Evolutionary conservation across 2,329 filamentous ascomycete species (phyloP), one percentile per base, ranked within the genome.

Genomic region (Graphium sp.): DNA sequence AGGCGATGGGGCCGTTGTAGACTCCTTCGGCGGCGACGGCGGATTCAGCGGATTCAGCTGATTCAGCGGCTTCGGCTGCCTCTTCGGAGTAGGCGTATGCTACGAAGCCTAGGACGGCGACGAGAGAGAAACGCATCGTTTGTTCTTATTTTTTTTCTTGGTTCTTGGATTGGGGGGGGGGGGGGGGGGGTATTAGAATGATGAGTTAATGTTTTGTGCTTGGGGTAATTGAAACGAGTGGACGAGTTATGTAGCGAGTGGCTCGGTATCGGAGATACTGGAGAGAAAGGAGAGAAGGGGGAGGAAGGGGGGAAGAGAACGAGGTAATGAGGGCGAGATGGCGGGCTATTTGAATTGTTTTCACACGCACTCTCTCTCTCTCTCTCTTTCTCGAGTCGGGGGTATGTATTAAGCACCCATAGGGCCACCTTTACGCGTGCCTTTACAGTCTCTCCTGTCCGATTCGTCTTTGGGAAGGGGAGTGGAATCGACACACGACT

Each of bases 191-290:
- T n/a, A n/a, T n/a, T n/a, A n/a, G n/a, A n/a, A n/a, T n/a, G n/a
- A n/a, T n/a, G n/a, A n/a, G n/a, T n/a, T n/a, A n/a, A n/a, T n/a
- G n/a, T n/a, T n/a, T n/a, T n/a, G n/a, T n/a, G n/a, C n/a, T n/a
- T n/a, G 12, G 17, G 16, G 12, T 13, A 21, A 11, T 11, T 19
- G 14, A 7, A 15, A 13, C 26, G 31, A 28, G 14, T 34, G 16
- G 33, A 27, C 31, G 29, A 38, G 30, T 29, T 29, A 39, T 28
- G 28, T 34, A 40, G 35, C 34, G 38, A 40, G 29, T 29, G 37
- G 34, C 31, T 30, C 26, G 37, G 37, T 40, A 40, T 38, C 37
- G 35, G 31, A 40, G 38, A 40, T 35, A 40, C 37, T 38, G 29
- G 29, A 28, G 32, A 36, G 25, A 26, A 30, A 10, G 30, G 22